Evolutionary conservation across 129 eudicot species (phyloP).

Genomic region (Chrysanthemum seticuspe): DNA sequence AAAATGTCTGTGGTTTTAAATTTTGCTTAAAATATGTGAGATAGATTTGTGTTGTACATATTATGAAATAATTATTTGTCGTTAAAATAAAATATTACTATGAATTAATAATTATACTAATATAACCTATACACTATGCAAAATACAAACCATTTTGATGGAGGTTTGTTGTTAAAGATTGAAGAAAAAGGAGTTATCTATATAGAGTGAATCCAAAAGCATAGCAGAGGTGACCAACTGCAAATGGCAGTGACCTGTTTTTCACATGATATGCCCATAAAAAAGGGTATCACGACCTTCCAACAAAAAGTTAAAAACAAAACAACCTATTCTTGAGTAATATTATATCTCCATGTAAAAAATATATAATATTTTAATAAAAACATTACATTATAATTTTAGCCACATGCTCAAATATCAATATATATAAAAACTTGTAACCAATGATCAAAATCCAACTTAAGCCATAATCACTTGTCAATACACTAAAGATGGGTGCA

Average conservation of each 20-base stretch:
- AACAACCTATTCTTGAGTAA: conserved; percentile 7
- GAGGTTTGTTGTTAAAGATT: conserved; percentile 6
- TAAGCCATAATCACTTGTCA: too few species aligned
- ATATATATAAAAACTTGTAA: background rate
- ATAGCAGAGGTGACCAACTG: conserved; percentile 18
- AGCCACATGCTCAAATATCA: background rate
- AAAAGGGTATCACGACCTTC: conserved; percentile 32
- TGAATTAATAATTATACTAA: background rate
- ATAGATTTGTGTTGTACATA: too few species aligned
- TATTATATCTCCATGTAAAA: conserved; percentile 10
- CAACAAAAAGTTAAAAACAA: conserved; percentile 33
- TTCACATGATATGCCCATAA: conserved; percentile 39
- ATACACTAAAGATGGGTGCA: too few species aligned
- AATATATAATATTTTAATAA: background rate
- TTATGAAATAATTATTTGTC: too few species aligned
- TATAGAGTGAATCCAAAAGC: conserved; percentile 17
- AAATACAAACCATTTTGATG: conserved; percentile 1
- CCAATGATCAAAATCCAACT: background rate
- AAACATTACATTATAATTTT: background rate
- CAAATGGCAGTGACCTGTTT: conserved; percentile 29
- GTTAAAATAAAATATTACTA: too few species aligned
- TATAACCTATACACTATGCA: background rate
- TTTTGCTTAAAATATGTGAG: too few species aligned
- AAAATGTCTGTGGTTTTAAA: too few species aligned
- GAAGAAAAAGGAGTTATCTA: conserved; percentile 22